Base-by-base conservation (phyloP, 2,329 filamentous ascomycete species). In the Dactylellina parvicollis region DNA sequence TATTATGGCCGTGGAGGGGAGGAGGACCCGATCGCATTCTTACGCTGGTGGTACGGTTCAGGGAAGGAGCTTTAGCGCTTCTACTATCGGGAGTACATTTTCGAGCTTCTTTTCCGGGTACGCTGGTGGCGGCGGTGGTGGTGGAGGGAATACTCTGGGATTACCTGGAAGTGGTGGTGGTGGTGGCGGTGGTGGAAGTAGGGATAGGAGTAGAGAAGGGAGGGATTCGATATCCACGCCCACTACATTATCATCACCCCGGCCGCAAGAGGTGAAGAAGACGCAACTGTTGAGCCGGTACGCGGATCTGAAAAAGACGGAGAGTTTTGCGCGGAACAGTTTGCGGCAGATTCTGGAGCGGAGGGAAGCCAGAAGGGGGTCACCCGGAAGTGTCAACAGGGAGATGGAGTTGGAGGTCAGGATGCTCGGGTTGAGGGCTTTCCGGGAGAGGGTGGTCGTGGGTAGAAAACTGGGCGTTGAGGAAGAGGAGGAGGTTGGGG, bases 321-420 rank as follows among this genome's bases (percentile, higher is more conserved):
- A 74, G 34, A 24, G 24, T 3, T 74, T 74, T 14, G 70, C 70
- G n/a, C 61, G 59, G 32, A 74, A 57, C 18, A 62, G 55, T 30
- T 52, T 74, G 22, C 46, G 62, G 22, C 70, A 74, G 56, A 62
- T 74, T 7, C 28, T 74, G 12, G 57, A 69, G 61, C 47, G 70
- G 2, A 30, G 64, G 24, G 62, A 74, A 38, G 70, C 62, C 1
- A 28, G 70, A 2, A 40, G 62, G 30, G 70, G 70, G 2, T 60
- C 44, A 7, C 61, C 62, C 1, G 56, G 56, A 2, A 59, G 49
- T n/a, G 70, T 62, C n/a, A 69, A 74, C 16, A 18, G 62, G 24
- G 70, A 74, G 22, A 74, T 74, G 70, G 70, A 74, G 14, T 20
- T 69, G 16, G 70, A 74, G 30, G 62, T 74, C 14, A 50, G 70